Evolutionary conservation across 352 stramenopile species (phyloP).

Genomic region (Phytopythium delawarense): DNA sequence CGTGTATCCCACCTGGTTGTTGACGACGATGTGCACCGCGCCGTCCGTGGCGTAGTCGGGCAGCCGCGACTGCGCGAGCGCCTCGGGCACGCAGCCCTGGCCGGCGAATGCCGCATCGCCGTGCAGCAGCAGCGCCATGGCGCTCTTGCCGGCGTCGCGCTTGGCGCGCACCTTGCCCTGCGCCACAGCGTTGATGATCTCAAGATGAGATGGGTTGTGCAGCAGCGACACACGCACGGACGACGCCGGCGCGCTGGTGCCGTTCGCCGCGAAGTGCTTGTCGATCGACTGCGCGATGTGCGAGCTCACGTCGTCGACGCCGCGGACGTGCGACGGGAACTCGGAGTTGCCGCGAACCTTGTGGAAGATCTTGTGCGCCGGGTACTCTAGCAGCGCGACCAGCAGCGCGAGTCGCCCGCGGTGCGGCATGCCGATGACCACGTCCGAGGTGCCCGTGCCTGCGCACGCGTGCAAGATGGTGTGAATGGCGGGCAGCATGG

Average conservation of each 20-base stretch:
- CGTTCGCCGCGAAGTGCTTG: constrained; percentile 46
- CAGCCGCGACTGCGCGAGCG: constrained; percentile 68
- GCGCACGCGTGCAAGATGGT: constrained; percentile 60
- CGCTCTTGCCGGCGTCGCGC: constrained; percentile 53
- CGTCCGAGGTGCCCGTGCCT: constrained; percentile 45
- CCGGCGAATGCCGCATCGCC: constrained; percentile 85
- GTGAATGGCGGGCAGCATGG: constrained; percentile 74
- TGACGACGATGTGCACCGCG: constrained; percentile 85
- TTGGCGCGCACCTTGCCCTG: constrained; percentile 84
- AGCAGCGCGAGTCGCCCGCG: constrained; percentile 76
- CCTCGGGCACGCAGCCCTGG: constrained; percentile 81
- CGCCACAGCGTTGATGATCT: constrained; percentile 86
- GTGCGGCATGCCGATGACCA: constrained; percentile 87
- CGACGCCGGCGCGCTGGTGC: constrained; percentile 17
- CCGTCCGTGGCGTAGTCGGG: constrained; percentile 73
- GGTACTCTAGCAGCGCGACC: constrained; percentile 74
- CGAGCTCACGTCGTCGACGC: constrained; percentile 82
- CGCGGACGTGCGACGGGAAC: constrained; percentile 51
- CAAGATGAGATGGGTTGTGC: constrained; percentile 85
- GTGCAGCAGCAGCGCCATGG: constrained; percentile 84
- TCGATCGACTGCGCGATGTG: constrained; percentile 80
- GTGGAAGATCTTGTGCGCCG: constrained; percentile 78
- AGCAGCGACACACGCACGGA: constrained; percentile 78
- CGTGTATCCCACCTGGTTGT: constrained; percentile 90
- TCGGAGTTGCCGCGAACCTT: constrained; percentile 78